Percentiles rank a stretch among this genome's conserved stretches.
Conservation (phyloP, 192 early-diverging fungal species). For the Diversispora epigaea region DNA sequence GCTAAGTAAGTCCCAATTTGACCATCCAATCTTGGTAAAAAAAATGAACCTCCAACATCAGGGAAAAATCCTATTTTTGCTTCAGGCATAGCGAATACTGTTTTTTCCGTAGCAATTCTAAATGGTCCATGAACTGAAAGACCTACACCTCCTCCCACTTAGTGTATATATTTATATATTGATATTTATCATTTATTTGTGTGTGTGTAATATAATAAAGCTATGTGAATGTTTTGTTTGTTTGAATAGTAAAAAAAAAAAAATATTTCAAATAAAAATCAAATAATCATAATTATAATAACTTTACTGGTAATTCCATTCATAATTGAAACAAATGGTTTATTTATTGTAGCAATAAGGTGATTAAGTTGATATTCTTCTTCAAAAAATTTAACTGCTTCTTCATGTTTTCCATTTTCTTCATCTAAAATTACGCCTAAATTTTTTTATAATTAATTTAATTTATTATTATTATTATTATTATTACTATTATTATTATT, state of each 20-base stretch:
- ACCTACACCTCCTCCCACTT: conserved; percentile 98
- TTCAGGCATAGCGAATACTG: conserved; percentile 98
- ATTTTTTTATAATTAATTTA: conserved; percentile 23
- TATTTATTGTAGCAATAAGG: conserved; percentile 81
- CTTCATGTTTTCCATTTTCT: conserved; percentile 34
- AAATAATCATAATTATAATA: conserved; percentile 1
- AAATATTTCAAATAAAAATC: background rate
- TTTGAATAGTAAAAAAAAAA: background rate
- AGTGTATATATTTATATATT: background rate
- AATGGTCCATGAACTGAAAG: conserved; percentile 94
- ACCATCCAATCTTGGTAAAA: conserved; percentile 93
- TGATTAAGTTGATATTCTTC: conserved; percentile 94
- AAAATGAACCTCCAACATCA: conserved; percentile 95
- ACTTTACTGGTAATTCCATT: conserved; percentile 78
- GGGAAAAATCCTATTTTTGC: conserved; percentile 95
- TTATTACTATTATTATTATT: background rate
- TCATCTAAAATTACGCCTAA: conserved; percentile 49
- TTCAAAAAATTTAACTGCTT: conserved; percentile 80
- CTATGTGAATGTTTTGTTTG: conserved; percentile 12
- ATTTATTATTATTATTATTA: background rate
- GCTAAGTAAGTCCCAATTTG: conserved; percentile 90
- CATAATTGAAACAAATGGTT: conserved; percentile 86
- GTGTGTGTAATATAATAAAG: background rate
- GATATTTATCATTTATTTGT: background rate
- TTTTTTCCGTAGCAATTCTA: conserved; percentile 93